Percentiles rank a stretch among this genome's conserved stretches.
These are phyloP conservation scores for Gryganskiella cystojenkinii DNA, from an alignment of 192 early-diverging fungal species.

Conservation along the genomic window DNA sequence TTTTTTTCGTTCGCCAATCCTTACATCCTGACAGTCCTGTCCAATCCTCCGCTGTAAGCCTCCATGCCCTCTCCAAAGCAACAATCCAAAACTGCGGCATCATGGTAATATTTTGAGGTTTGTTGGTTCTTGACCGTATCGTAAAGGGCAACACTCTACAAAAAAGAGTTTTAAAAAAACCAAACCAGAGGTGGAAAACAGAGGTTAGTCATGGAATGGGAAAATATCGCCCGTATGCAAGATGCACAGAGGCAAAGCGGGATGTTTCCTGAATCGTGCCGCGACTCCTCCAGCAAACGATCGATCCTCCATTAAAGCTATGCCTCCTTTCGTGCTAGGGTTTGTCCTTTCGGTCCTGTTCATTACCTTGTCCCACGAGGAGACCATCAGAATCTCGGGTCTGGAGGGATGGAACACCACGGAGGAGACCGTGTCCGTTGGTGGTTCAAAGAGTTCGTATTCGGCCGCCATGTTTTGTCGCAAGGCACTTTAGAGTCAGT, in stretches of 20 bases:
- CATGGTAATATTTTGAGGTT: constrained; percentile 65
- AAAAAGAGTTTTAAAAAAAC: neutral
- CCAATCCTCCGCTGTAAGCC: constrained; percentile 83
- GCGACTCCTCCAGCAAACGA: too few relatives aligned
- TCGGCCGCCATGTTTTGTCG: constrained; percentile 43
- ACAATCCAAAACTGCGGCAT: constrained; percentile 82
- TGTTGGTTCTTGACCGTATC: constrained; percentile 75
- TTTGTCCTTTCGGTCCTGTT: too few relatives aligned
- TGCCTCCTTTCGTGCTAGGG: too few relatives aligned
- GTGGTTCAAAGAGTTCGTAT: constrained; percentile 83
- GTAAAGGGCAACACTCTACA: constrained; percentile 83
- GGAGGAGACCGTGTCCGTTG: constrained; percentile 85
- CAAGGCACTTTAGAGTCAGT: too few relatives aligned
- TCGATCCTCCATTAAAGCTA: too few relatives aligned
- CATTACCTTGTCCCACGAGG: constrained; percentile 97
- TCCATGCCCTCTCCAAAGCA: constrained; percentile 71
- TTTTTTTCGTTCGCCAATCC: neutral
- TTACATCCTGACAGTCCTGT: constrained; percentile 72
- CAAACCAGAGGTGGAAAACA: neutral
- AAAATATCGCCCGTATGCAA: too few relatives aligned
- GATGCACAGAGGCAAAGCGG: too few relatives aligned
- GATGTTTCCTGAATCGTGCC: too few relatives aligned
- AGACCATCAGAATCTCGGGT: constrained; percentile 74
- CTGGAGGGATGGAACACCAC: constrained; percentile 79
- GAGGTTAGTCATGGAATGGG: neutral